A percentile compares a stretch with the other conserved stretches of the same genome.
These are phyloP conservation scores for Colletotrichum sp. DNA, from an alignment of 2,329 filamentous ascomycete genomes.

Conservation along the genomic window DNA sequence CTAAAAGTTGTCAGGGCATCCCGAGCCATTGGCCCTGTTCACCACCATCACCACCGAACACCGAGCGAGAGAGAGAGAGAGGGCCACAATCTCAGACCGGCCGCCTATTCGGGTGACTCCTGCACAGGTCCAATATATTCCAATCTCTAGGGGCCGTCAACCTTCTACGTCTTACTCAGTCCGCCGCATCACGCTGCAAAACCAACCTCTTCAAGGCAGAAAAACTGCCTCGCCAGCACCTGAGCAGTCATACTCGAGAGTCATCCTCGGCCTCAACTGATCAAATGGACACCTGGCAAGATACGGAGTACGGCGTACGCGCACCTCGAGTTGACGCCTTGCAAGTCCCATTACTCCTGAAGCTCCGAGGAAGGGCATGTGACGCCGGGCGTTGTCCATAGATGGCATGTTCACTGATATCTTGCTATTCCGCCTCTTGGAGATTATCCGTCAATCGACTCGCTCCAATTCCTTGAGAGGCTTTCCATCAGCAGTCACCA, in stretches of 20 bases:
- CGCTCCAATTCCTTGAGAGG: neutral
- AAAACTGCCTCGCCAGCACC: neutral
- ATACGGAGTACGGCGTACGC: neutral
- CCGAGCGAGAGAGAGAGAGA: neutral
- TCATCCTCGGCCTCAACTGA: neutral
- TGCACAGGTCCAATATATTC: neutral
- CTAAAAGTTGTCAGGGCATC: neutral
- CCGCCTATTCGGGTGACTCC: neutral
- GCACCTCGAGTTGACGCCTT: neutral
- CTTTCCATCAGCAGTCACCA: neutral
- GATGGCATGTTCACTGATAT: neutral
- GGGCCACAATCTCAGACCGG: neutral
- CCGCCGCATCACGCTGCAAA: neutral
- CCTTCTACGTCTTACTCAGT: neutral
- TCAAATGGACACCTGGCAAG: neutral
- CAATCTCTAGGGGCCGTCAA: neutral
- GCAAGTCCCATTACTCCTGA: neutral
- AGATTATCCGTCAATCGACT: slow-evolving; percentile 18
- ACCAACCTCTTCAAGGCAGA: neutral
- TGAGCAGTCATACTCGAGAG: neutral
- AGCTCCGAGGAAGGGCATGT: neutral
- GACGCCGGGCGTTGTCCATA: neutral
- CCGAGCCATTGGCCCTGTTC: neutral
- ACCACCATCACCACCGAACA: neutral
- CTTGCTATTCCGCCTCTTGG: neutral